Evolutionary conservation across 2,329 filamentous ascomycete genomes (phyloP).

Genomic region (Colletotrichum lentis): DNA sequence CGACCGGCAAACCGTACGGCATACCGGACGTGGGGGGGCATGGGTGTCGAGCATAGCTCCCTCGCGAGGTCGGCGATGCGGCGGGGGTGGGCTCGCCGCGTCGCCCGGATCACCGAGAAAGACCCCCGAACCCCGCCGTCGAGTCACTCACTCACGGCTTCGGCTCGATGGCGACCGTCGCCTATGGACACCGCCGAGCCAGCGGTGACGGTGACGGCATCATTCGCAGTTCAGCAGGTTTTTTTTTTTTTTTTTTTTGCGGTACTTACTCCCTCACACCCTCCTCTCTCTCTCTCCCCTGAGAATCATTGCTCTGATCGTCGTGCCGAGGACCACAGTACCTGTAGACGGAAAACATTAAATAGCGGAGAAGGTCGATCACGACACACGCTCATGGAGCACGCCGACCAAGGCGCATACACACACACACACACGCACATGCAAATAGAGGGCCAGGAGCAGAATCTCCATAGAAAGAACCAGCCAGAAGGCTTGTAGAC

Average conservation of each 20-base stretch:
- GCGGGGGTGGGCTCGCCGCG: slow-evolving; percentile 15
- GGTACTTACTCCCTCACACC: background rate
- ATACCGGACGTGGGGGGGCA: background rate
- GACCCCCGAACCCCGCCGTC: background rate
- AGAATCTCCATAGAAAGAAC: background rate
- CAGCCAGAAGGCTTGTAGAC: background rate
- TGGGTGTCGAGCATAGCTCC: slow-evolving; percentile 12
- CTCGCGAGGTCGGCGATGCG: slow-evolving; percentile 14
- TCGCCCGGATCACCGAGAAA: slow-evolving; percentile 25
- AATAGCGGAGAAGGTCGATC: slow-evolving; percentile 5
- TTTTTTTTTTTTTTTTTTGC: too few relatives aligned
- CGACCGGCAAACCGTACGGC: background rate
- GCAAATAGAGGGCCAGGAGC: background rate
- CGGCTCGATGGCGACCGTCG: slow-evolving; percentile 1
- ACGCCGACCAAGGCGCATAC: background rate
- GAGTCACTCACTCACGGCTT: background rate
- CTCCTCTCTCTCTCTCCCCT: background rate
- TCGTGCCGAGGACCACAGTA: background rate
- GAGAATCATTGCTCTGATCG: background rate
- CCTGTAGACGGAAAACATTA: slow-evolving; percentile 1
- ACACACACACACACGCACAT: background rate
- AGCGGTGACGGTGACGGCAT: background rate
- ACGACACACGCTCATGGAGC: slow-evolving; percentile 1
- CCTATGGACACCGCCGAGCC: background rate
- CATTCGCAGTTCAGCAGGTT: background rate